These are phyloP conservation scores for Russula sp. DNA, from an alignment of 768 basidiomycete species.

Conservation along the genomic window DNA sequence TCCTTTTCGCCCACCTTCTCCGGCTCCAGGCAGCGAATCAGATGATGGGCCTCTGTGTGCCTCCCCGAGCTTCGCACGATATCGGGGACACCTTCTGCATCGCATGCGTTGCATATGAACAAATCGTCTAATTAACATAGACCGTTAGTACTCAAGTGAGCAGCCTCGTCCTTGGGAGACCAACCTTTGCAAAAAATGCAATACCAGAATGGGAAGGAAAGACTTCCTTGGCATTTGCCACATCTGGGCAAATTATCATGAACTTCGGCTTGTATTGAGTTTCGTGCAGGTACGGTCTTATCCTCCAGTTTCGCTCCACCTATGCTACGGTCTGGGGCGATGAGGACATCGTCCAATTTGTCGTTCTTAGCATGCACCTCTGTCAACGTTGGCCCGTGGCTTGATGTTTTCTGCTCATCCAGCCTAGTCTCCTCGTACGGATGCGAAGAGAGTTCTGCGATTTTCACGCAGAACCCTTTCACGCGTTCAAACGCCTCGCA, in stretches of 20 bases:
- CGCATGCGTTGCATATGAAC: slow-evolving; percentile 1
- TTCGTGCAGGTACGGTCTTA: neutral
- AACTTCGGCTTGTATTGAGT: neutral
- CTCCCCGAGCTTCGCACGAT: neutral
- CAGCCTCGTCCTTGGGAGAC: neutral
- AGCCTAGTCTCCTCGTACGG: neutral
- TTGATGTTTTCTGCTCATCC: neutral
- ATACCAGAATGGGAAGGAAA: slow-evolving; percentile 29
- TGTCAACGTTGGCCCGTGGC: neutral
- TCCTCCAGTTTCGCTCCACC: too few relatives aligned
- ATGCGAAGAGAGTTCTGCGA: neutral
- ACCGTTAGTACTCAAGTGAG: neutral
- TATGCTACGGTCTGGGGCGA: neutral
- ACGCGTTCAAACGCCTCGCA: neutral
- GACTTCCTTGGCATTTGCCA: slow-evolving; percentile 19
- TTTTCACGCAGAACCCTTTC: neutral
- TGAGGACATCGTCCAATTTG: neutral
- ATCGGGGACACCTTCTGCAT: neutral
- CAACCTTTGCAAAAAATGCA: slow-evolving; percentile 26
- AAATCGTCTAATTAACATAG: slow-evolving; percentile 3
- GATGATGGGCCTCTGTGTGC: slow-evolving; percentile 1
- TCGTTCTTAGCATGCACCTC: too few relatives aligned
- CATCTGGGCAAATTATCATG: slow-evolving; percentile 8
- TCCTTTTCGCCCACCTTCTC: neutral
- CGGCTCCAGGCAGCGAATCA: slow-evolving; percentile 9